A percentile compares a stretch with the other conserved stretches of the same genome.
Evolutionary conservation across 139 green algal genomes (phyloP).

Genomic region (Chlorella vulgaris): DNA sequence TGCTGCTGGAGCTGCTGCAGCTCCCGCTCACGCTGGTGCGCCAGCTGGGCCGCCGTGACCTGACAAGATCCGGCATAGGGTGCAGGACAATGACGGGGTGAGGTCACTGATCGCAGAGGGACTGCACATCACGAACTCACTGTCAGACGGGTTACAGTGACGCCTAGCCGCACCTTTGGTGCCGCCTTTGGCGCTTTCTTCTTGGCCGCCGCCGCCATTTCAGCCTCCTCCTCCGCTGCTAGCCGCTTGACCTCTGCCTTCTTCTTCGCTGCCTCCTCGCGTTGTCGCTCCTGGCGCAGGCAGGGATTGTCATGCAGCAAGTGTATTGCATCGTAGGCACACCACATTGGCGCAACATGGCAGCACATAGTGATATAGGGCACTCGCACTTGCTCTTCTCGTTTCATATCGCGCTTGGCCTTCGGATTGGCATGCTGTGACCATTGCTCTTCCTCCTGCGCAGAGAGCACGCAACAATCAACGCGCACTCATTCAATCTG

Average conservation of each 20-base stretch:
- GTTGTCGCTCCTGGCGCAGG: conserved; percentile 59
- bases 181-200: conserved; percentile 52
- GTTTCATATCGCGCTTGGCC: conserved; percentile 59
- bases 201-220: conserved; percentile 45
- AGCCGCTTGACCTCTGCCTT: conserved; percentile 71
- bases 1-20: conserved; percentile 40
- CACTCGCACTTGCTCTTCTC: conserved; percentile 54
- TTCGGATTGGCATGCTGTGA: conserved; percentile 56
- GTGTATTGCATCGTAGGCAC: too few species aligned
- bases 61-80: conserved; percentile 4
- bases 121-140: neutral
- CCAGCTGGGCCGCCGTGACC: conserved; percentile 61
- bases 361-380: neutral
- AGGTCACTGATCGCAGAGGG: too few species aligned
- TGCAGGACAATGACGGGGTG: neutral
- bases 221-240: conserved; percentile 66
- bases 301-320: too few species aligned
- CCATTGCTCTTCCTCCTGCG: conserved; percentile 62
- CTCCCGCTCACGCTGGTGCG: conserved; percentile 40
- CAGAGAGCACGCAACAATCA: neutral
- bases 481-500: neutral
- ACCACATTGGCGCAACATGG: too few species aligned
- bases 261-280: conserved; percentile 50
- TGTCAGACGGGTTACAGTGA: too few species aligned
- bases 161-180: conserved; percentile 27